Percentiles rank a stretch among this genome's conserved stretches.
Conservation (phyloP, 768 basidiomycete genomes). For the Strobilomyces echinocephalus region DNA sequence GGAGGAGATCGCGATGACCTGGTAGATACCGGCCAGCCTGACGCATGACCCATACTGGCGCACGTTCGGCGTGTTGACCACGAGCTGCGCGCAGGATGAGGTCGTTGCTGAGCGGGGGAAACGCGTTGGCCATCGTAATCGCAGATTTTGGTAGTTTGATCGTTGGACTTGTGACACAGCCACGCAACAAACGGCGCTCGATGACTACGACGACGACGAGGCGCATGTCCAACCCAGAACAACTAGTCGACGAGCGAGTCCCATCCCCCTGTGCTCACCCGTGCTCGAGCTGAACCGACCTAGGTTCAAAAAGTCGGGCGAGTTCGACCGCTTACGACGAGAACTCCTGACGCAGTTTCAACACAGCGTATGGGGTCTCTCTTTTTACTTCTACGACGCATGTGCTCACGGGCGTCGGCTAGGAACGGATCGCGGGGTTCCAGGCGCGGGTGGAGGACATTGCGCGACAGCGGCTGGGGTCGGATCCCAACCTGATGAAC, state of each 20-base stretch:
- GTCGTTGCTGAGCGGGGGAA: constrained; percentile 82
- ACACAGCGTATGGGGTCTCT: constrained; percentile 41
- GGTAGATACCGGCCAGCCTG: constrained; percentile 95
- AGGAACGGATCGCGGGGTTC: constrained; percentile 52
- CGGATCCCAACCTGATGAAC: constrained; percentile 50
- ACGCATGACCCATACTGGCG: constrained; percentile 98
- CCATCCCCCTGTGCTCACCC: not conserved
- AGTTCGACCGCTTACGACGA: constrained; percentile 67
- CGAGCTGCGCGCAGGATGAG: constrained; percentile 82
- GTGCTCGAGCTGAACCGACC: not conserved
- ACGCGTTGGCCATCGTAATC: constrained; percentile 35
- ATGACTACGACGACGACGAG: constrained; percentile 33
- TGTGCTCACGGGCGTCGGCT: not conserved
- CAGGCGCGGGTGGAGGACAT: constrained; percentile 59
- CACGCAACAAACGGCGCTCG: constrained; percentile 28
- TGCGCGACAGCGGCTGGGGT: constrained; percentile 48
- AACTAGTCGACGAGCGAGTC: constrained; percentile 62
- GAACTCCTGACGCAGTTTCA: constrained; percentile 62
- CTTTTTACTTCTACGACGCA: not conserved
- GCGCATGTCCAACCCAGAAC: constrained; percentile 48
- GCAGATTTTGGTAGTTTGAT: not conserved
- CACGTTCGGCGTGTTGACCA: constrained; percentile 85
- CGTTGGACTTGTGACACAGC: constrained; percentile 3
- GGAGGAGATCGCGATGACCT: constrained; percentile 44
- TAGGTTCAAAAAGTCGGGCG: constrained; percentile 77